A percentile compares a stretch with the other conserved stretches of the same genome.
phyloP scores from a whole-genome alignment of 2,329 filamentous ascomycete species.

The Botrytis deweyae region DNA sequence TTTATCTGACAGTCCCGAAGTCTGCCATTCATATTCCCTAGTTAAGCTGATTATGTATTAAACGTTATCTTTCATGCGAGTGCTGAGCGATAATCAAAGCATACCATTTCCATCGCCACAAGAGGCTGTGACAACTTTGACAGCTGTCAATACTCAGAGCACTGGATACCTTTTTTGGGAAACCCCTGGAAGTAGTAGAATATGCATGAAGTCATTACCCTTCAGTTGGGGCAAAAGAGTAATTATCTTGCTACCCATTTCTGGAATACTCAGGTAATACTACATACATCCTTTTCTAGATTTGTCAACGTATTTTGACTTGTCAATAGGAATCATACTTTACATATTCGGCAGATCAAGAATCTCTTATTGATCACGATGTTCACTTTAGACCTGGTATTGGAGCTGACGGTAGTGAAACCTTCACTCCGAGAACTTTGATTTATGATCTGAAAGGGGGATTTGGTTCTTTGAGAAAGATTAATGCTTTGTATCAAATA shows the following conservation, averaged over 20 bases:
- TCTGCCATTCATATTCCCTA: too few relatives aligned
- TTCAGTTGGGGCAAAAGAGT: slow-evolving; percentile 89
- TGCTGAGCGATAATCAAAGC: slow-evolving; percentile 8
- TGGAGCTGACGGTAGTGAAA: slow-evolving; percentile 81
- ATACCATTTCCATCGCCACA: background rate
- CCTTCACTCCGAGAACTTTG: slow-evolving; percentile 85
- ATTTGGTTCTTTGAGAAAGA: slow-evolving; percentile 83
- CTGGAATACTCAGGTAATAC: slow-evolving; percentile 83
- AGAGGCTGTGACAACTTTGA: background rate
- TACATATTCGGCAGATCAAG: slow-evolving; percentile 71
- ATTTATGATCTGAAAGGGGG: slow-evolving; percentile 95
- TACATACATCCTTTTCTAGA: background rate
- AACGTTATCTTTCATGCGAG: slow-evolving; percentile 12
- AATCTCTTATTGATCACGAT: slow-evolving; percentile 73
- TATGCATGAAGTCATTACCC: slow-evolving; percentile 94
- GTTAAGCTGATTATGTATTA: background rate
- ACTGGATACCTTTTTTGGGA: background rate
- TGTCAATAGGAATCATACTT: slow-evolving; percentile 88
- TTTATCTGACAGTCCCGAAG: background rate
- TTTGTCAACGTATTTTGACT: slow-evolving; percentile 16
- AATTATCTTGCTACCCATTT: slow-evolving; percentile 96
- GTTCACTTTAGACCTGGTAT: slow-evolving; percentile 85
- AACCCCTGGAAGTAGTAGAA: background rate
- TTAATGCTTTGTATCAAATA: slow-evolving; percentile 75
- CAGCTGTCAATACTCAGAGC: slow-evolving; percentile 3